Evolutionary conservation across 345 rosid genomes (phyloP).

Genomic region (Clausena lansium): DNA sequence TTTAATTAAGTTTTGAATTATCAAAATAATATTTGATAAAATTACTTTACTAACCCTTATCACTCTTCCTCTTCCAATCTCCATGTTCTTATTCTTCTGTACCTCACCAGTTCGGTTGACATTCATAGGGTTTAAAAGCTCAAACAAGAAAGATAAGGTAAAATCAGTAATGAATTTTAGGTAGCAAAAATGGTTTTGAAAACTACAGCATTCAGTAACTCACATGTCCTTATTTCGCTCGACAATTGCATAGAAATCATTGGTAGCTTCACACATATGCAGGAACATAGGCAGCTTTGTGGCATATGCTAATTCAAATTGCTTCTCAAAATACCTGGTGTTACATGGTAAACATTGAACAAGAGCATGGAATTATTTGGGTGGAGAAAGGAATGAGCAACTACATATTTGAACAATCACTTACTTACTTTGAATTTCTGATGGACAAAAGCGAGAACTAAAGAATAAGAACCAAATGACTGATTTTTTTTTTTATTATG

Average conservation of each 20-base stretch:
- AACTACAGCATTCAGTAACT: constrained; percentile 1
- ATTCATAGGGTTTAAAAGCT: no score
- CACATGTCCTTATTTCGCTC: constrained; percentile 72
- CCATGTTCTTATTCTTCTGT: no score
- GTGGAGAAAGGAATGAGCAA: constrained; percentile 4
- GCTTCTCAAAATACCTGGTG: constrained; percentile 90
- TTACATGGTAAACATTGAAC: not conserved
- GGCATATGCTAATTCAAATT: constrained; percentile 84
- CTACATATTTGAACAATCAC: no score
- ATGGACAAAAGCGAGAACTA: constrained; percentile 84
- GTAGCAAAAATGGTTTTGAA: not conserved
- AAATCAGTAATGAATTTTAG: not conserved
- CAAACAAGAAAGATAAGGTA: no score
- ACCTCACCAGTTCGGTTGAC: no score
- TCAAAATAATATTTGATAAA: no score
- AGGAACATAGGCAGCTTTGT: constrained; percentile 94
- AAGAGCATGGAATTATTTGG: constrained; percentile 5
- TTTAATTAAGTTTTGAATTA: no score
- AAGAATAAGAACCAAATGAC: no score
- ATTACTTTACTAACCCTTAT: no score
- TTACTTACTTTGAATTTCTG: constrained; percentile 80
- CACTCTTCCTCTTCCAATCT: no score
- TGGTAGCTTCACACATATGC: constrained; percentile 94
- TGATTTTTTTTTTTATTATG: no score
- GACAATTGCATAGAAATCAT: constrained; percentile 79